These are phyloP conservation scores for Debaryomyces coudertii DNA, from an alignment of 1,139 yeast genomes.

Conservation along the genomic window DNA sequence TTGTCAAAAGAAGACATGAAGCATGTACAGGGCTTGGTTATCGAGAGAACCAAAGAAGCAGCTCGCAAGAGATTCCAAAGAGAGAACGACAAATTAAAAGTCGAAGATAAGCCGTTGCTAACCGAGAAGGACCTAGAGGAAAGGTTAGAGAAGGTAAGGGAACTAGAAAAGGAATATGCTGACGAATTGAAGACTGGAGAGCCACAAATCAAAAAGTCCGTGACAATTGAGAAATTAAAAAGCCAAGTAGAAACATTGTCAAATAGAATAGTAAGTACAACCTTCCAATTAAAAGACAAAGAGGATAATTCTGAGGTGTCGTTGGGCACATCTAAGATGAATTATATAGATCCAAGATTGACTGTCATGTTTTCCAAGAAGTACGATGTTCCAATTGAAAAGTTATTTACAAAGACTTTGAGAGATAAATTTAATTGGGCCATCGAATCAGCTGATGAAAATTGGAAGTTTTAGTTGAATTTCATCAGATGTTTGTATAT, in stretches of 20 bases:
- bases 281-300: slow-evolving; percentile 81
- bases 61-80: slow-evolving; percentile 65
- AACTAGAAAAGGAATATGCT: slow-evolving; percentile 53
- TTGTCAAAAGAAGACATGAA: slow-evolving; percentile 65
- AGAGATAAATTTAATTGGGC: slow-evolving; percentile 97
- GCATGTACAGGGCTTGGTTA: slow-evolving; percentile 57
- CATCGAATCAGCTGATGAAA: slow-evolving; percentile 81
- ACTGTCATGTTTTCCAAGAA: slow-evolving; percentile 89
- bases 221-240: slow-evolving; percentile 72
- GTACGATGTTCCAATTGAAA: slow-evolving; percentile 87
- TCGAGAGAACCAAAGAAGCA: slow-evolving; percentile 65
- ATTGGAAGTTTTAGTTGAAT: slow-evolving; percentile 73
- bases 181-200: slow-evolving; percentile 65
- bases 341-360: slow-evolving; percentile 92
- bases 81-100: slow-evolving; percentile 74
- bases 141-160: slow-evolving; percentile 61
- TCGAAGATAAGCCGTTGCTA: slow-evolving; percentile 56
- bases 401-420: slow-evolving; percentile 84
- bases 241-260: slow-evolving; percentile 75
- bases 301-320: slow-evolving; percentile 96
- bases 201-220: slow-evolving; percentile 55
- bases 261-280: slow-evolving; percentile 67
- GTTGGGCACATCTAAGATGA: slow-evolving; percentile 88
- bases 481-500: not conserved
- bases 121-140: slow-evolving; percentile 60